phyloP scores from a whole-genome alignment of 2,329 filamentous ascomycete species.

The Fusarium duplospermum region DNA sequence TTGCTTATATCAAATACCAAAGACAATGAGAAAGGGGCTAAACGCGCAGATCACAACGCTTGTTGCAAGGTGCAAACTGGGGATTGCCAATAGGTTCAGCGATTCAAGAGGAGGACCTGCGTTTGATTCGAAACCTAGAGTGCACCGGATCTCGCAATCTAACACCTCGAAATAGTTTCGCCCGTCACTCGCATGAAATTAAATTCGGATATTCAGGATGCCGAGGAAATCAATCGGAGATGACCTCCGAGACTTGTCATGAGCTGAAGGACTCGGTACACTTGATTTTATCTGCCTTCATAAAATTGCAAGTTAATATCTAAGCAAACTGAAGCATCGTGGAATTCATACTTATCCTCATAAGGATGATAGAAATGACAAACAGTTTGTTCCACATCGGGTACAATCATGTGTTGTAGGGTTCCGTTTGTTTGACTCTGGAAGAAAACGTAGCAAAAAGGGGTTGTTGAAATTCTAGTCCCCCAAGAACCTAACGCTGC shows the following conservation, averaged over 20 bases:
- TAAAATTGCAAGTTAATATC: background rate
- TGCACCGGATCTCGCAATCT: background rate
- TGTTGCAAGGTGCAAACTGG: background rate
- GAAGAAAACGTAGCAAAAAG: background rate
- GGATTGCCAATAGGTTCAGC: background rate
- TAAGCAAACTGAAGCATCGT: background rate
- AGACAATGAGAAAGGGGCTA: background rate
- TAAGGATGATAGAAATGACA: background rate
- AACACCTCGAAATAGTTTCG: background rate
- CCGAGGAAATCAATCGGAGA: background rate
- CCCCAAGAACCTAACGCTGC: background rate
- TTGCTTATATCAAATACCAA: background rate
- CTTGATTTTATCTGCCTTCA: background rate
- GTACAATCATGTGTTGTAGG: background rate
- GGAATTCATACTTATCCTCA: background rate
- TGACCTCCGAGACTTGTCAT: background rate
- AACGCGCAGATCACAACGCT: background rate
- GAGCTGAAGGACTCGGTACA: background rate
- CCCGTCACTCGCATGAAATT: too few relatives aligned
- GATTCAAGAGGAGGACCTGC: background rate
- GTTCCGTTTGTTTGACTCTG: background rate
- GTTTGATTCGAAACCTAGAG: background rate
- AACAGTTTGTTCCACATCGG: background rate
- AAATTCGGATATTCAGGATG: background rate
- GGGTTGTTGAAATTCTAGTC: background rate